Evolutionary conservation across 768 basidiomycete genomes (phyloP).

Genomic region (Galerina sulciceps): DNA sequence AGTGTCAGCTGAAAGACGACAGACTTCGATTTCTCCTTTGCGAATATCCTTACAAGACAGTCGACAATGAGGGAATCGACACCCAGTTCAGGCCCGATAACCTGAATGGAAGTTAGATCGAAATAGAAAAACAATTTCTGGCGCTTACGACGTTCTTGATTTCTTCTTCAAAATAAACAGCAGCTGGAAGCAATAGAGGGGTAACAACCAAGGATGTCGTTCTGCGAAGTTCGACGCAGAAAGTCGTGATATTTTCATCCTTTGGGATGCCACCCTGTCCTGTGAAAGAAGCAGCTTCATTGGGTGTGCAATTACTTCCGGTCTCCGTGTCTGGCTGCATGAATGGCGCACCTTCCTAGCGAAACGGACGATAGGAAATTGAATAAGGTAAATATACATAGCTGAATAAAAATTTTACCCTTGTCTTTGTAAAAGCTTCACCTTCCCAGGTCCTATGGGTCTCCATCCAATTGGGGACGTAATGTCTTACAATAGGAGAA

Average conservation of each 20-base stretch:
- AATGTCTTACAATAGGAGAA: constrained; percentile 51
- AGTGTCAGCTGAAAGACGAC: constrained; percentile 47
- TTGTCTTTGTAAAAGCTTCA: constrained; percentile 47
- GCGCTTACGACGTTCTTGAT: constrained; percentile 46
- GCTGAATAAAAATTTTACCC: constrained; percentile 34
- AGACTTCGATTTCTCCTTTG: constrained; percentile 16
- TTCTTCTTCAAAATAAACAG: constrained; percentile 51
- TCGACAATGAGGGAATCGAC: constrained; percentile 48
- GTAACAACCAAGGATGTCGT: constrained; percentile 51
- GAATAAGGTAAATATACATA: background rate
- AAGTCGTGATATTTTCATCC: constrained; percentile 35
- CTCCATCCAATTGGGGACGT: constrained; percentile 36
- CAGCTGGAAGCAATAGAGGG: constrained; percentile 54
- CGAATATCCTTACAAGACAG: constrained; percentile 33
- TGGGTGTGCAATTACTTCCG: background rate
- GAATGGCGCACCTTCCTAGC: constrained; percentile 29
- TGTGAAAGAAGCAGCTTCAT: background rate
- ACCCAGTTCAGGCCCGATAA: constrained; percentile 36
- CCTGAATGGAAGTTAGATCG: constrained; percentile 23
- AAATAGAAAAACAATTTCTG: background rate
- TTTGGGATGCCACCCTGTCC: constrained; percentile 20
- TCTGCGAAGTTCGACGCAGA: constrained; percentile 44
- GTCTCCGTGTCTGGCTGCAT: background rate
- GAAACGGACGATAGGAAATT: background rate
- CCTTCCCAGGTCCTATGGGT: constrained; percentile 48